Base-by-base conservation (phyloP, 2,329 filamentous ascomycete genomes). In the Didymella segeticola region DNA sequence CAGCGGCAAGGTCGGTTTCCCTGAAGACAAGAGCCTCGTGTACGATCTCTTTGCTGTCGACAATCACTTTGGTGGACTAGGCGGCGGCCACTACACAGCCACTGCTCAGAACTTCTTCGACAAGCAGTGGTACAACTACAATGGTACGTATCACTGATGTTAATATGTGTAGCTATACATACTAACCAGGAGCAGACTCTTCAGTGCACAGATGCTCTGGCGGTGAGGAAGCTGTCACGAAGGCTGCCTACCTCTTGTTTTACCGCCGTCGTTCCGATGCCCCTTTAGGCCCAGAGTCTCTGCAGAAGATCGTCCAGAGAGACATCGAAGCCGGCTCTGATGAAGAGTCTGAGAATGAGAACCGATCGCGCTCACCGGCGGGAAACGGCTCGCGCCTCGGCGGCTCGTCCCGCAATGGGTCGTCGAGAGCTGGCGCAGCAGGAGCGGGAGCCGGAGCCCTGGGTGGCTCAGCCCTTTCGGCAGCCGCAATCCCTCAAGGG, bases 1-100 rank as follows among this genome's bases (percentile, higher is more conserved):
- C 58, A 89, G 85, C 2, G 83, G 84, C 23, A 86, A 92, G 47
- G 90, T 98, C 8, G 86, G 93, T 12, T 83, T 92, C 60, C 88
- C 87, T 48, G 90, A 93, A 64, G 86, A 89, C 29, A 96, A 96
- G 76, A 82, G 88, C 55, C 85, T 95, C 69, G 81, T 93, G 10
- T 99, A 97, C 69, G 95, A 99, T 73, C 81, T 99, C 26, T 95
- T 99, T 70, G 95, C 89, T 12, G 92, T 99, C 1, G 95, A 99
- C 75, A 93, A 96, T 71, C 95, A 99, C 75, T 96, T 89, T 72
- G 95, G 95, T 56, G 91, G 92, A 25, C 84, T 99, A 30, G 92
- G 92, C 55, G 95, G 95, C 34, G 95, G 95, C 1, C 95, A 99
- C 75, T 99, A 99, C 78, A 98, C 93, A 17, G 95, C 95, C 23